Evolutionary conservation across 805 yeast species (phyloP), one percentile per base, ranked within the genome.

Genomic region (Pichia pseudocactophila): DNA sequence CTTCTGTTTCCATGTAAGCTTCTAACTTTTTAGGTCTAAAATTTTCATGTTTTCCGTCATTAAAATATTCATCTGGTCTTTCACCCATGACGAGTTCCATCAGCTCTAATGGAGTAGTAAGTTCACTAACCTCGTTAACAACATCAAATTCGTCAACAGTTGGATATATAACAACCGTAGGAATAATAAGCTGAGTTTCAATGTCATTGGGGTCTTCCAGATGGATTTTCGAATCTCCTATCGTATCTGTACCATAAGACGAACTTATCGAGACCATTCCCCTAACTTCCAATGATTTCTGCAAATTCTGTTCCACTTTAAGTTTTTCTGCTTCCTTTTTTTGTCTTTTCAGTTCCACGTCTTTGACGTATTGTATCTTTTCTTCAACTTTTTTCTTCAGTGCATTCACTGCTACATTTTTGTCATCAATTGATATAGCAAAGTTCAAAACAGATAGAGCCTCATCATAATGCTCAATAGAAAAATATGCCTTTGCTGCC

Each of bases 111-210:
- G 90, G 77, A 0, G 90, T 73, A 1, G 80, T 69, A 30, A 79
- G 62, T 60, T 88, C 96, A 45, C 90, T 76, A 6, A 82, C 73
- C 46, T 79, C 80, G 2, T 79, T 83, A 32, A 90, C 67, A 52
- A 80, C 80, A 59, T 90, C 97, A 51, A 87, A 84, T 58, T 86
- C 92, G 58, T 82, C 82, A 4, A 76, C 76, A 2, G 88, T 74
- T 18, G 97, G 97, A 52, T 87, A 90, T 44, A 89, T 61, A 3
- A 86, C 66, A 66, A 82, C 68, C 0, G 89, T 82, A 0, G 97
- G 96, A 51, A 87, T 71, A n/a, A 82, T 70, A 37, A 90, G 64
- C 54, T 84, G 89, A 0, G 95, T 80, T 52, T 82, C 87, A 48
- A 68, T 71, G 62, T 85, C 92, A 34, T 66, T 54, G 13, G 74